Conservation (phyloP, 192 early-diverging fungal genomes). For the Paraglomus brasilianum region DNA sequence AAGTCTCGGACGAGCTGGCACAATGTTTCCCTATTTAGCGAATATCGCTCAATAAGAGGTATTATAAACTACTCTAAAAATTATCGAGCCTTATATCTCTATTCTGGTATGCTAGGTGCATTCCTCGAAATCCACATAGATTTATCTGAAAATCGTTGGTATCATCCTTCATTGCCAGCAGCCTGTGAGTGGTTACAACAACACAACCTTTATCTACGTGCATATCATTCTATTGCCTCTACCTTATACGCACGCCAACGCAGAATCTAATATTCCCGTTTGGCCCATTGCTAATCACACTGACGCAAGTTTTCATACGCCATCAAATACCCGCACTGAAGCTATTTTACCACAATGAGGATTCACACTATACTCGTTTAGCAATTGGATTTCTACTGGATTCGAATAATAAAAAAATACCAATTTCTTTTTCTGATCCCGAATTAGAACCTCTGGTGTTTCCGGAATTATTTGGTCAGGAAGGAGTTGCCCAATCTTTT, state of each 20-base stretch:
- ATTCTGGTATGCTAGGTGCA: slow-evolving; percentile 2
- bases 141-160: no score
- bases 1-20: neutral
- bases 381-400: neutral
- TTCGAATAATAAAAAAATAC: neutral
- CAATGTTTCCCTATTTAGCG: neutral
- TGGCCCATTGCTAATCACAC: neutral
- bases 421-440: neutral
- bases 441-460: slow-evolving; percentile 12
- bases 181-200: neutral
- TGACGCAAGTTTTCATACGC: neutral
- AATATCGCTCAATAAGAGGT: neutral
- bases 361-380: neutral
- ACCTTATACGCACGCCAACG: no score
- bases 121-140: neutral
- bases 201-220: no score
- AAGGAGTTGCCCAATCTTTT: no score
- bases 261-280: no score
- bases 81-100: neutral
- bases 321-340: neutral
- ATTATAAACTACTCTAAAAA: neutral
- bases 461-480: slow-evolving; percentile 5
- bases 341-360: slow-evolving; percentile 14
- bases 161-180: no score
- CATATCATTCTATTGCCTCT: no score